A percentile compares a stretch with the other conserved stretches of the same genome.
These are phyloP conservation scores for Phytophthora melonis DNA, from an alignment of 352 stramenopile species.

Conservation along the genomic window DNA sequence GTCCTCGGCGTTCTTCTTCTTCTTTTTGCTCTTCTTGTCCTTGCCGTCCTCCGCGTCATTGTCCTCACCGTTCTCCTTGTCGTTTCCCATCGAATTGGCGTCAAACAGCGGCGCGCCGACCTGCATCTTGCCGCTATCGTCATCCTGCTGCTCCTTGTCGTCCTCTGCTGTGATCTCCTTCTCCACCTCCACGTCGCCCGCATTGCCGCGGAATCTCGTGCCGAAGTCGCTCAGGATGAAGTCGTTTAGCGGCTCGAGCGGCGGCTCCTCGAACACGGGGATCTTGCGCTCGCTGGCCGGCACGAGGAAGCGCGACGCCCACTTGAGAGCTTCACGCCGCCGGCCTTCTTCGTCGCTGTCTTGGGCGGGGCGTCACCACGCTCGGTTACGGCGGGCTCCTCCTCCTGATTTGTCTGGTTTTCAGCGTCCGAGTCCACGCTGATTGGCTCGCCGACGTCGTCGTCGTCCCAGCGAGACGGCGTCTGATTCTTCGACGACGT, in stretches of 20 bases:
- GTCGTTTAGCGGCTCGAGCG: conserved; percentile 84
- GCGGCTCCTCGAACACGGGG: conserved; percentile 63
- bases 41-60: conserved; percentile 25
- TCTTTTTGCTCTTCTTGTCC: conserved; percentile 23
- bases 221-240: conserved; percentile 88
- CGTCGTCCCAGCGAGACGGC: conserved; percentile 61
- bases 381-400: conserved; percentile 25
- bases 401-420: conserved; percentile 28
- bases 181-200: conserved; percentile 60
- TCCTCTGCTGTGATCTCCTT: conserved; percentile 53
- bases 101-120: conserved; percentile 69
- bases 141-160: conserved; percentile 20
- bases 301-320: conserved; percentile 77
- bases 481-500: conserved; percentile 30
- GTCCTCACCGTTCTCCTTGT: conserved; percentile 13
- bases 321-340: conserved; percentile 66
- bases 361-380: conserved; percentile 29
- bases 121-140: conserved; percentile 35
- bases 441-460: conserved; percentile 63
- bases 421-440: conserved; percentile 30
- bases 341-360: background rate
- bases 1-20: conserved; percentile 40
- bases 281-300: conserved; percentile 62
- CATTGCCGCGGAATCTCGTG: conserved; percentile 65
- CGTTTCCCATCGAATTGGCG: conserved; percentile 3